Evolutionary conservation across 2,329 filamentous ascomycete genomes (phyloP).

Genomic region (Verticillium nubilum): DNA sequence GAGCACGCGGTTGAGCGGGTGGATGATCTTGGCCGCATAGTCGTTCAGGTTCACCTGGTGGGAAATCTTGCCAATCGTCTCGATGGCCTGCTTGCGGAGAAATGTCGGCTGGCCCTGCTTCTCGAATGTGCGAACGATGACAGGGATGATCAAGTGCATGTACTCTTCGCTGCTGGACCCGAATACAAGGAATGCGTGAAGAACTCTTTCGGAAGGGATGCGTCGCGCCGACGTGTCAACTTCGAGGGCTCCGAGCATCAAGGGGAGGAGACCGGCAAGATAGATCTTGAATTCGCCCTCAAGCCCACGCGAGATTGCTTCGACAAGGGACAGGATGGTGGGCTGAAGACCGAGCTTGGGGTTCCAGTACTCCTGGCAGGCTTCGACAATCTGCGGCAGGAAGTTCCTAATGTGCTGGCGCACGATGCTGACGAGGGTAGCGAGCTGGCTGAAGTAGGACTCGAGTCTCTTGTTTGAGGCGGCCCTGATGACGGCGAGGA

Average conservation of each 20-base stretch:
- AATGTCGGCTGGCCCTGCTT: constrained; percentile 74
- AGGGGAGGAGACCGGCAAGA: constrained; percentile 77
- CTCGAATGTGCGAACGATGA: constrained; percentile 92
- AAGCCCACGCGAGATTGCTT: constrained; percentile 87
- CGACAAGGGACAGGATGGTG: constrained; percentile 86
- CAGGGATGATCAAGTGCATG: constrained; percentile 97
- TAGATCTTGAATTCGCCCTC: constrained; percentile 99
- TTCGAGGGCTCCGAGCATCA: constrained; percentile 93
- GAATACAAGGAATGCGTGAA: constrained; percentile 94
- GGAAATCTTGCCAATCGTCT: constrained; percentile 89
- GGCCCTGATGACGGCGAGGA: constrained; percentile 80
- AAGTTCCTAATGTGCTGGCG: constrained; percentile 93
- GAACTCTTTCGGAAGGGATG: constrained; percentile 79
- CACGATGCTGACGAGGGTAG: constrained; percentile 89
- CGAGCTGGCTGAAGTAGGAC: constrained; percentile 95
- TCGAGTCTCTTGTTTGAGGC: constrained; percentile 76
- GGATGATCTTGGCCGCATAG: constrained; percentile 93
- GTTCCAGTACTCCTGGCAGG: constrained; percentile 88
- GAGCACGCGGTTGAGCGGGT: constrained; percentile 81
- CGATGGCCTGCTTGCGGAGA: constrained; percentile 83
- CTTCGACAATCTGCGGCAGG: constrained; percentile 77
- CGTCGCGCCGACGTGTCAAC: constrained; percentile 72
- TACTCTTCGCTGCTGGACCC: constrained; percentile 95
- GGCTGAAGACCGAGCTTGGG: constrained; percentile 74
- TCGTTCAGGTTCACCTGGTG: constrained; percentile 96